Base-by-base conservation (phyloP, 371 early-diverging fungal species). In the Mortierella sp. region DNA sequence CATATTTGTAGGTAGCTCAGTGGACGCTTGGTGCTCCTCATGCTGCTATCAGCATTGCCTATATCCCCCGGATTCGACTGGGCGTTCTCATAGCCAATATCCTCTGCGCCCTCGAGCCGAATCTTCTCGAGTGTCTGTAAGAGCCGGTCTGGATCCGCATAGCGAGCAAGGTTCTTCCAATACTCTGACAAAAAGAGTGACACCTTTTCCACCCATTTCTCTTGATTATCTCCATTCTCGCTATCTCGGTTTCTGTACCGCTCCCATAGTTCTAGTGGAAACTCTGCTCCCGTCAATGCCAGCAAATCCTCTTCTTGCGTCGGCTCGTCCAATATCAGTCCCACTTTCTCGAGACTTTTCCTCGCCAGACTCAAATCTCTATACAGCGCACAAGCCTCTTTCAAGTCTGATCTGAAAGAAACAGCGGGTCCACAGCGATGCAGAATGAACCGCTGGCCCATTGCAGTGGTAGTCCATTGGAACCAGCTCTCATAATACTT, bases 401-500 rank as follows among this genome's bases (percentile, higher is more conserved):
- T 61, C 12, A 39, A 18, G 12, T 61, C 61, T 37, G 18, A 18
- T 30, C 20, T 10, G 22, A 47, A 77, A 75, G 20, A 57, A 66
- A 49, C 75, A 75, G 30, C n/a, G n/a, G 61, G 65, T 16, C 66
- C 65, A 52, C 85, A 85, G 66, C 71, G 62, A 64, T 83, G 85
- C 11, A 75, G 71, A 43, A 84, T 87, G 32, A 89, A 72, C 11
- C 88, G 85, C 26, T 85, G 64, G n/a, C 85, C 87, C 47, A 86
- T 75, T 5, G 84, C 86, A 22, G 86, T 86, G 64, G 86, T 83
- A 1, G 85, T 77, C 40, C 40, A 85, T 6, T 81, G 73, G 62
- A 89, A 89, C 89, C 89, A 89, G 18, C 63, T 61, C 51, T 89
- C 89, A 12, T 59, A 77, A 39, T 87, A 87, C 8, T 70, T 80